Percentiles rank a stretch among this genome's conserved stretches.
phyloP scores from a whole-genome alignment of 306 rosid species.

The Sicyos edulis region DNA sequence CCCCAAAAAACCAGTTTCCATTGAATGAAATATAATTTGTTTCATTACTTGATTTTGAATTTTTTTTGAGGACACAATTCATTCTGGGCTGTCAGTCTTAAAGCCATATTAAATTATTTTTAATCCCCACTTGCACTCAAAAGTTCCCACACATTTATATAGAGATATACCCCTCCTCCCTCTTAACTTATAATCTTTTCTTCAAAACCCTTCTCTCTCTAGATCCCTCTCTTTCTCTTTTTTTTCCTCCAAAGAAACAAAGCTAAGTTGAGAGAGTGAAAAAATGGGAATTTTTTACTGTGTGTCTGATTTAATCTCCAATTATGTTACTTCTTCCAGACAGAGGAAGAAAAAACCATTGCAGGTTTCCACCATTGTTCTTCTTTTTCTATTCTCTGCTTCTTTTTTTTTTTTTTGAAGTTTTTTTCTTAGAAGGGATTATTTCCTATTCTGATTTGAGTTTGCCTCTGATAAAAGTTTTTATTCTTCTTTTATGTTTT shows the following conservation, averaged over 20 bases:
- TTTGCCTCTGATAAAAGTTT: no score
- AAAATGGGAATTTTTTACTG: constrained; percentile 20
- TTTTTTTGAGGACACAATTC: constrained; percentile 15
- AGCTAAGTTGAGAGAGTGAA: background rate
- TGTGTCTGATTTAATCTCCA: constrained; percentile 13
- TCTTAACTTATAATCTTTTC: background rate
- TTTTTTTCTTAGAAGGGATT: background rate
- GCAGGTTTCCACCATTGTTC: constrained; percentile 18
- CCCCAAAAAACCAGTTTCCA: background rate
- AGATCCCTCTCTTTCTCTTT: background rate
- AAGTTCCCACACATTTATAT: background rate
- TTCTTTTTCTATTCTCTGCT: background rate
- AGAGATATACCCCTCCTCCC: background rate
- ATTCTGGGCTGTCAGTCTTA: background rate
- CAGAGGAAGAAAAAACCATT: constrained; percentile 19
- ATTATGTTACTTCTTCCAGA: constrained; percentile 14
- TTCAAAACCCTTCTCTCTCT: background rate
- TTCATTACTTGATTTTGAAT: background rate
- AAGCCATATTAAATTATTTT: background rate
- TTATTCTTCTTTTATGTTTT: no score
- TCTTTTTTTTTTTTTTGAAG: background rate
- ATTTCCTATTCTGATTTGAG: background rate
- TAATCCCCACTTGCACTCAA: constrained; percentile 6
- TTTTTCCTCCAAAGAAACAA: background rate
- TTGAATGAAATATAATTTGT: background rate